A percentile compares a stretch with the other conserved stretches of the same genome.
These are phyloP conservation scores for Pichia ethanolica DNA, from an alignment of 805 yeast species.

Conservation along the genomic window DNA sequence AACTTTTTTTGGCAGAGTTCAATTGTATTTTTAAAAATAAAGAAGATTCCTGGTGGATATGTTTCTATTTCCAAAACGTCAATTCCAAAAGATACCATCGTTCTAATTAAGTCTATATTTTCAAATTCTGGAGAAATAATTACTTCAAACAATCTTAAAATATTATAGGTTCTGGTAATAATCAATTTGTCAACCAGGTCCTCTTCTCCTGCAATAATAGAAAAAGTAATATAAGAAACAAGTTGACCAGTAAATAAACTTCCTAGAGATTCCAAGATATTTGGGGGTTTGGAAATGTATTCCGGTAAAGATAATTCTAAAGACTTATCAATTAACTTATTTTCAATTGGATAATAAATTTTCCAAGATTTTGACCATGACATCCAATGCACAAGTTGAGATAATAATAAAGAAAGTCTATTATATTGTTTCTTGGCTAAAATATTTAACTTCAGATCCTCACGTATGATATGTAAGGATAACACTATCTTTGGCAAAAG, in stretches of 20 bases:
- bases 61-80: conserved; percentile 49
- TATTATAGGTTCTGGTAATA: conserved; percentile 59
- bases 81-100: conserved; percentile 54
- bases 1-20: conserved; percentile 46
- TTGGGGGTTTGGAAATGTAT: conserved; percentile 52
- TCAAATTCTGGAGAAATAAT: conserved; percentile 47
- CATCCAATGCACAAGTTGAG: conserved; percentile 58
- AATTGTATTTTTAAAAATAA: conserved; percentile 60
- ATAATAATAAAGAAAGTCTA: conserved; percentile 46
- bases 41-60: conserved; percentile 62
- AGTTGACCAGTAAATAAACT: conserved; percentile 42
- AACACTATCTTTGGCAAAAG: conserved; percentile 56
- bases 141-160: conserved; percentile 55
- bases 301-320: conserved; percentile 36
- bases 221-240: conserved; percentile 54
- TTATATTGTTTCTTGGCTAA: conserved; percentile 31
- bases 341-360: conserved; percentile 41
- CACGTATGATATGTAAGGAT: conserved; percentile 69
- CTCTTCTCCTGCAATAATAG: conserved; percentile 57
- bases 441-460: conserved; percentile 60
- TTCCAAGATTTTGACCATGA: conserved; percentile 70
- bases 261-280: conserved; percentile 46
- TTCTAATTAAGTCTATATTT: conserved; percentile 47
- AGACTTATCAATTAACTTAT: conserved; percentile 29
- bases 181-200: conserved; percentile 50